Conservation (phyloP, 139 green algal genomes). For the Chlorella sp. region DNA sequence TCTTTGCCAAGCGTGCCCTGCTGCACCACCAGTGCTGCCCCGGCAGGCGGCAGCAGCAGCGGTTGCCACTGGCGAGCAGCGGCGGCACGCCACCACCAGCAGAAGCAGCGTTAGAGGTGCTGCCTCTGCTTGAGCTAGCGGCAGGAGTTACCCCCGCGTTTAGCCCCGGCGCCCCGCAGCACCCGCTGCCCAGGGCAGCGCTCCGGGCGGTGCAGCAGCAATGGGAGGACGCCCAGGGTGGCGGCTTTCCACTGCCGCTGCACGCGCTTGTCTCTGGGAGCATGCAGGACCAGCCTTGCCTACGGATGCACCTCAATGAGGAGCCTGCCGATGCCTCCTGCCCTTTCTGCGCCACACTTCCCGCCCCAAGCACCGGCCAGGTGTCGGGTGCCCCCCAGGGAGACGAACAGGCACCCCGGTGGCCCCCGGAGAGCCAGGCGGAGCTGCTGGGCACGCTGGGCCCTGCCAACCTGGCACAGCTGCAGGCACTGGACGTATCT, state of each 20-base stretch:
- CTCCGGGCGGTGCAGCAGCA: background rate
- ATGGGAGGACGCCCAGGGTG: background rate
- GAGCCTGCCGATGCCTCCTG: background rate
- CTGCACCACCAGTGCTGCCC: background rate
- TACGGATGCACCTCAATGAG: background rate
- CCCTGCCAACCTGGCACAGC: background rate
- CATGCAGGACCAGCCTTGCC: background rate
- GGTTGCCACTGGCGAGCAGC: background rate
- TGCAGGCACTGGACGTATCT: background rate
- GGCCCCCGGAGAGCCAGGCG: constrained; percentile 8
- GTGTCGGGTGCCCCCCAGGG: background rate
- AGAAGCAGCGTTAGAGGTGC: background rate
- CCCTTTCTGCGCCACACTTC: background rate
- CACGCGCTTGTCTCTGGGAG: background rate
- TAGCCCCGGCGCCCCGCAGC: background rate
- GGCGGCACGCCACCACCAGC: background rate
- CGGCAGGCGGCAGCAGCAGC: background rate
- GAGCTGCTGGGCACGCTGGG: constrained; percentile 1
- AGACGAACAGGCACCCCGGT: background rate
- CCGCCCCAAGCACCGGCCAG: background rate
- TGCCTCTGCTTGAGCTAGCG: constrained; percentile 11
- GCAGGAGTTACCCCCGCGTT: background rate
- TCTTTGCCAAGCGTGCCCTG: constrained; percentile 9
- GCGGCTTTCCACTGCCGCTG: background rate
- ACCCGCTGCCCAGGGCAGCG: background rate